Evolutionary conservation across 805 yeast genomes (phyloP), one percentile per base, ranked within the genome.

Genomic region (Tetrapisispora iriomotensis): DNA sequence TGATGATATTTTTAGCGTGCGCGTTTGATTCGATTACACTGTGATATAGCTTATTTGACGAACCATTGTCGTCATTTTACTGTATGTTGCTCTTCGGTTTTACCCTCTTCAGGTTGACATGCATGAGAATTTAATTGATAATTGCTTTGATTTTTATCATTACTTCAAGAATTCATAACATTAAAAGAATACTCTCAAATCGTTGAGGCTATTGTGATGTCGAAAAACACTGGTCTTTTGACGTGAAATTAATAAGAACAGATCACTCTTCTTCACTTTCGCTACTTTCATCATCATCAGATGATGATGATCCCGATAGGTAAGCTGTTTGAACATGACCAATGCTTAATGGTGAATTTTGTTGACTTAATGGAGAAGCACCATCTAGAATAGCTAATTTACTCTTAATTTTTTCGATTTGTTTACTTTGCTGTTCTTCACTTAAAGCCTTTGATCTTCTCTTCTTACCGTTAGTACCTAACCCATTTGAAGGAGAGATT

Each of bases 311-410:
- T 7, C 54, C 49, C 4, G 56, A 26, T 15, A 14, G 28, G 17
- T 34, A 38, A 17, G 29, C n/a, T 32, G 30, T 19, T 38, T 42
- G 30, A 38, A 41, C 15, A 19, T 40, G 36, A 17, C 37, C 40
- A 8, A 40, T 29, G 34, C 33, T 65, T 47, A 65, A 59, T 41
- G 70, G 70, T 44, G 71, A 63, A 14, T 58, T 60, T 32, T 54
- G 55, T 34, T 56, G 54, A 42, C 60, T 56, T 57, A 70, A 69
- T 39, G 71, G 71, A 42, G 71, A 66, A 44, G 72, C 74, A 29
- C 64, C 66, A 42, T 81, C 82, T 49, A 81, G 70, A 51, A 83
- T 79, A 47, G 83, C 86, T 51, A 90, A 67, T 62, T 86, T 79
- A 60, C 75, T 75, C 60, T 77, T 81, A 54, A 83, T 68, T 50